Evolutionary conservation across 306 rosid species (phyloP).

Genomic region (Castanospermum australe): DNA sequence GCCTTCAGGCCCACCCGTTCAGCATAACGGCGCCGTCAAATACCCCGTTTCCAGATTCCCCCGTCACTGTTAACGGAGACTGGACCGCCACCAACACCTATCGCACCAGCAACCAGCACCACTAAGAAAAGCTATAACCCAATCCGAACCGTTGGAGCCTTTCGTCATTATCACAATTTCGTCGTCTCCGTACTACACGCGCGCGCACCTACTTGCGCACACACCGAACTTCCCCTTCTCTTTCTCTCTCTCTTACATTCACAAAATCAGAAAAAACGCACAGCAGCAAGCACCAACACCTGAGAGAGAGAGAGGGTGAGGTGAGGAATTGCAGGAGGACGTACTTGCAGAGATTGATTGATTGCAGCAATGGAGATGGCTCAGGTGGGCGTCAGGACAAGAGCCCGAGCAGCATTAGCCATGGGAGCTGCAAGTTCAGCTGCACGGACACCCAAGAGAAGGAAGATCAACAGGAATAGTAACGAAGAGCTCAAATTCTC

Average conservation of each 20-base stretch:
- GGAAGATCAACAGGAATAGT: conserved; percentile 30
- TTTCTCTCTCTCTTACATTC: conserved; percentile 34
- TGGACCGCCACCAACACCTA: conserved; percentile 54
- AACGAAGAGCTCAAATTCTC: conserved; percentile 30
- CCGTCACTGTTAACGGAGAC: conserved; percentile 62
- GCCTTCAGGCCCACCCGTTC: conserved; percentile 6
- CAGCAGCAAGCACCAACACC: conserved; percentile 13
- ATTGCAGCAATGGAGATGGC: conserved; percentile 54
- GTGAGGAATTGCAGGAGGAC: conserved; percentile 40
- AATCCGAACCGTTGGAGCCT: conserved; percentile 53
- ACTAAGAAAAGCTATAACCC: conserved; percentile 41
- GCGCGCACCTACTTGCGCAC: conserved; percentile 34
- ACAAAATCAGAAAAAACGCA: conserved; percentile 26
- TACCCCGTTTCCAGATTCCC: conserved; percentile 75
- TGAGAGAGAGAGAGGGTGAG: conserved; percentile 23
- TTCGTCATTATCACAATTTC: conserved; percentile 42
- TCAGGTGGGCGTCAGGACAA: conserved; percentile 54
- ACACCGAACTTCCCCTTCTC: conserved; percentile 7
- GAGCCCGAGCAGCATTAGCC: conserved; percentile 55
- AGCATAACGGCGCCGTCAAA: conserved; percentile 95
- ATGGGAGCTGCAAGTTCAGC: conserved; percentile 27
- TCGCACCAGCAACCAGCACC: conserved; percentile 17
- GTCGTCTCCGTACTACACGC: conserved; percentile 40
- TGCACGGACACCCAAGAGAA: conserved; percentile 33
- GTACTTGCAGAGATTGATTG: conserved; percentile 32